phyloP scores from a whole-genome alignment of 306 rosid species.

The Pyrus bretschneideri region DNA sequence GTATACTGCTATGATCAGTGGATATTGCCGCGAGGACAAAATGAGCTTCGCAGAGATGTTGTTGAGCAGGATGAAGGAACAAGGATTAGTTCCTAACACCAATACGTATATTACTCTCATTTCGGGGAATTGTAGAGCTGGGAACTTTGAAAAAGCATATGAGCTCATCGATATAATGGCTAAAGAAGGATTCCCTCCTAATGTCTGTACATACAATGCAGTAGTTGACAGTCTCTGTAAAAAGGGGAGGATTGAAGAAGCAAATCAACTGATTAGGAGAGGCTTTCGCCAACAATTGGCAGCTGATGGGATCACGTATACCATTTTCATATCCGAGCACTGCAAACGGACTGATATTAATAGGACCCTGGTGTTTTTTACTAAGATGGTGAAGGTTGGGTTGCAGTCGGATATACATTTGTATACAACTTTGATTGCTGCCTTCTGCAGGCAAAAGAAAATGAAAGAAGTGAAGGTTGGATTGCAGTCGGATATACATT shows the following conservation, averaged over 20 bases:
- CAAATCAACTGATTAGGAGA: slow-evolving; percentile 48
- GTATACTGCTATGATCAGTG: slow-evolving; percentile 83
- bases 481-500: slow-evolving; percentile 63
- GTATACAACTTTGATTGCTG: slow-evolving; percentile 71
- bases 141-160: slow-evolving; percentile 59
- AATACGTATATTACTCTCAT: slow-evolving; percentile 68
- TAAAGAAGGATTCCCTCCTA: slow-evolving; percentile 63
- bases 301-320: slow-evolving; percentile 64
- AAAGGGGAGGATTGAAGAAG: slow-evolving; percentile 62
- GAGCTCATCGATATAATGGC: slow-evolving; percentile 61
- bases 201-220: slow-evolving; percentile 69
- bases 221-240: slow-evolving; percentile 66
- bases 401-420: slow-evolving; percentile 65
- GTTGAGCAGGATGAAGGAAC: slow-evolving; percentile 78
- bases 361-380: slow-evolving; percentile 56
- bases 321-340: slow-evolving; percentile 65
- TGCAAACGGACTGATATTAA: slow-evolving; percentile 59
- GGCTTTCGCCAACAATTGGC: slow-evolving; percentile 33
- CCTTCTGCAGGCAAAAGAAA: slow-evolving; percentile 54
- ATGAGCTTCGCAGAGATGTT: slow-evolving; percentile 82
- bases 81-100: slow-evolving; percentile 70
- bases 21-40: slow-evolving; percentile 68
- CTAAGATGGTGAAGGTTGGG: slow-evolving; percentile 75
- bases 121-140: slow-evolving; percentile 69
- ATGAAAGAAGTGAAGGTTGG: slow-evolving; percentile 69